phyloP scores from a whole-genome alignment of 2,329 filamentous ascomycete genomes.

The Arachnopeziza araneosa region DNA sequence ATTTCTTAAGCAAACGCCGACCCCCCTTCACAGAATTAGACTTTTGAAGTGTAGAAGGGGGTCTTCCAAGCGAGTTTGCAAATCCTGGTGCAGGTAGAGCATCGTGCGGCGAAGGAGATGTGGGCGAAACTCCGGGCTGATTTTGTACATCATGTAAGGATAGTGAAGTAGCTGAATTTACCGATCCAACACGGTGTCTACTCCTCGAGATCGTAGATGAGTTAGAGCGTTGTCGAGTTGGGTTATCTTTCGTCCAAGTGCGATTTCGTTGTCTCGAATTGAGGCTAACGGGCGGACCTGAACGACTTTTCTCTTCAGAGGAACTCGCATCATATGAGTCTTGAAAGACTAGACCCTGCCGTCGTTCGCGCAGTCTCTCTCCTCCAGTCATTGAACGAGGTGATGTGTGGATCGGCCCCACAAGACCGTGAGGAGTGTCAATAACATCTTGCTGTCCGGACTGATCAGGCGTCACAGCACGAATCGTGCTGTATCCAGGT shows the following conservation, averaged over 20 bases:
- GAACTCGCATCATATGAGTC: conserved; percentile 45
- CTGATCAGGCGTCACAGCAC: conserved; percentile 61
- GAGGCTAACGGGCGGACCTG: conserved; percentile 25
- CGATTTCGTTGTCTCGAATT: conserved; percentile 42
- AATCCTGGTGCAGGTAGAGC: conserved; percentile 38
- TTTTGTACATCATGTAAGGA: neutral
- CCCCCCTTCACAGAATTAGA: conserved; percentile 38
- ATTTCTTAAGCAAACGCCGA: conserved; percentile 50
- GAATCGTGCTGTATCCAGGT: conserved; percentile 42
- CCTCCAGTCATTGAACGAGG: conserved; percentile 42
- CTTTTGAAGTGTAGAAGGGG: conserved; percentile 31
- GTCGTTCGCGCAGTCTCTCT: conserved; percentile 36
- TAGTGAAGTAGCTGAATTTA: conserved; percentile 49
- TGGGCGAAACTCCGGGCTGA: neutral
- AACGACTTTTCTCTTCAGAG: conserved; percentile 12
- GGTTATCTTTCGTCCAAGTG: conserved; percentile 38
- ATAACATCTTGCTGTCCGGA: conserved; percentile 21
- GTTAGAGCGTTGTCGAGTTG: conserved; percentile 31
- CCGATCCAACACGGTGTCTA: conserved; percentile 63
- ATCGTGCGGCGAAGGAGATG: conserved; percentile 48
- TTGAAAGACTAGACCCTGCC: conserved; percentile 57
- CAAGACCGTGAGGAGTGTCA: conserved; percentile 6
- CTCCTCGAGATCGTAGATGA: conserved; percentile 37
- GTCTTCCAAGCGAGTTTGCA: conserved; percentile 33
- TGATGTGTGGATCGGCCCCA: conserved; percentile 40